phyloP scores from a whole-genome alignment of 495 filamentous ascomycete species.

The Penicillium nucicola region DNA sequence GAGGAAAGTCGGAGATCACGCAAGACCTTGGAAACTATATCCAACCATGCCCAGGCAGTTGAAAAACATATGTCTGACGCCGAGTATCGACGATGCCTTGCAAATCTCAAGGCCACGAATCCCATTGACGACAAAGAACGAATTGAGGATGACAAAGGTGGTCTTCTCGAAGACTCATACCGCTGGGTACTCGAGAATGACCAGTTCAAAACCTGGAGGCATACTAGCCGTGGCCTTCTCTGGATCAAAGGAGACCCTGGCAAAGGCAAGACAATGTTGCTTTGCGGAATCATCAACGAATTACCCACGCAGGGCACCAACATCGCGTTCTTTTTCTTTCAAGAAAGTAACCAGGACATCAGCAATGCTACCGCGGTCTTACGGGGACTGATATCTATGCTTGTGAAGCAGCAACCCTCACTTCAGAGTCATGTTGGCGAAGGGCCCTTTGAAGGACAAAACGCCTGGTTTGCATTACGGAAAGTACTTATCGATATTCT shows the following conservation, averaged over 20 bases:
- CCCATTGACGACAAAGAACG: constrained; percentile 34
- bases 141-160: constrained; percentile 21
- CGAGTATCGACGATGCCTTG: constrained; percentile 1
- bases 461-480: constrained; percentile 25
- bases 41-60: not conserved
- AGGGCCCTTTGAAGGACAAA: constrained; percentile 28
- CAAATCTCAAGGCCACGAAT: constrained; percentile 21
- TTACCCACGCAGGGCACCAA: constrained; percentile 11
- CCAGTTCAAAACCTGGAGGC: constrained; percentile 22
- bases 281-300: constrained; percentile 38
- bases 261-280: constrained; percentile 36
- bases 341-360: constrained; percentile 25
- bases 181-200: constrained; percentile 38
- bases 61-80: not conserved
- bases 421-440: constrained; percentile 28
- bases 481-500: constrained; percentile 29
- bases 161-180: constrained; percentile 38
- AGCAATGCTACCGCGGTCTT: constrained; percentile 39
- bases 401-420: constrained; percentile 26
- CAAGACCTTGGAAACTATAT: not conserved
- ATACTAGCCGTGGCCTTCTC: constrained; percentile 8
- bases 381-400: constrained; percentile 39
- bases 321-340: constrained; percentile 47
- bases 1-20: not conserved
- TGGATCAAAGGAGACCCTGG: constrained; percentile 25